Evolutionary conservation across 2,329 filamentous ascomycete species (phyloP).

Genomic region (Aspergillus fumigatiaffinis): DNA sequence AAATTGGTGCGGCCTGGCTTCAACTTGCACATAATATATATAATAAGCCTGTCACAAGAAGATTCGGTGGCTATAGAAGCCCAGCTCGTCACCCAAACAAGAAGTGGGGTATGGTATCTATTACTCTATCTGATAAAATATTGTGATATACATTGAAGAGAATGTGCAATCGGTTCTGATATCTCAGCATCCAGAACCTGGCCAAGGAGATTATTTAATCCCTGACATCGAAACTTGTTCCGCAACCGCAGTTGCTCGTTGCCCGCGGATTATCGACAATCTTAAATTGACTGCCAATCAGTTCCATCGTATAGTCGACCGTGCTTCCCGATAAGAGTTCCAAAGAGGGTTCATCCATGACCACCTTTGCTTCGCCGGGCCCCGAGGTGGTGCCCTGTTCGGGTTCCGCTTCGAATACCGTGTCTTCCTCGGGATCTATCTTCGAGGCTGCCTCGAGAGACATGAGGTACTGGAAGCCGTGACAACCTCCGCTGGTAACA

Average conservation of each 20-base stretch:
- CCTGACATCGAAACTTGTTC: constrained; percentile 95
- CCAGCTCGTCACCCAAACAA: neutral
- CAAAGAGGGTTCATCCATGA: constrained; percentile 82
- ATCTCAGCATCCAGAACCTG: constrained; percentile 4
- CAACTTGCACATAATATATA: neutral
- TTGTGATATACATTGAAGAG: constrained; percentile 6
- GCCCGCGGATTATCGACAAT: constrained; percentile 90
- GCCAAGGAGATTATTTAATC: constrained; percentile 33
- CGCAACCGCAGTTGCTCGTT: constrained; percentile 92
- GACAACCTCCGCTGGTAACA: constrained; percentile 90
- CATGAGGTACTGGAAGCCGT: constrained; percentile 98
- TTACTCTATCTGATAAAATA: constrained; percentile 15
- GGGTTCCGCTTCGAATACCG: constrained; percentile 68
- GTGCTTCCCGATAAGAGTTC: constrained; percentile 90
- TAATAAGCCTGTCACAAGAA: too few relatives aligned
- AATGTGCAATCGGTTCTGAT: neutral
- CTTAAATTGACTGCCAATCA: constrained; percentile 95
- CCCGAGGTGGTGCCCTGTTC: constrained; percentile 33
- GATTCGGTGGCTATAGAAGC: neutral
- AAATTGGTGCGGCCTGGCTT: neutral
- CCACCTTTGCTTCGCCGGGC: constrained; percentile 65
- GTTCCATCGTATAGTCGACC: constrained; percentile 92
- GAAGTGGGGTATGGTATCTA: constrained; percentile 25
- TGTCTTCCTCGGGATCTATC: constrained; percentile 72
- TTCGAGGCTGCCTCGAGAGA: constrained; percentile 61